phyloP scores from a whole-genome alignment of 2,329 filamentous ascomycete genomes.

The Trichoderma asperellum region DNA sequence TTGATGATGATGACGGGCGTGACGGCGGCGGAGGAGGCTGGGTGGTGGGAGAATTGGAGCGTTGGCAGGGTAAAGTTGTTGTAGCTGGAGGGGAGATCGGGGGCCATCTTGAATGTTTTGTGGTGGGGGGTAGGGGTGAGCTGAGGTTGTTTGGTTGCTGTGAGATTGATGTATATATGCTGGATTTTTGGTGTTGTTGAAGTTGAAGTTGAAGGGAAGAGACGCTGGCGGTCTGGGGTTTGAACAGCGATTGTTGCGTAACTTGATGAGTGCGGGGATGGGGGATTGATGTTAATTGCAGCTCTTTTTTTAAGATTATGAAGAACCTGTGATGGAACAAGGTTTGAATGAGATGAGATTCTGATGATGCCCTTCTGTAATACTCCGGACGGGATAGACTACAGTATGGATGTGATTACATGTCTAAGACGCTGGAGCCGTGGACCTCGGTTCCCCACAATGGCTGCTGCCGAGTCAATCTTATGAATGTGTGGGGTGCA shows the following conservation, averaged over 20 bases:
- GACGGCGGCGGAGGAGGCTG: slow-evolving; percentile 53
- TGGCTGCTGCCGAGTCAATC: not conserved
- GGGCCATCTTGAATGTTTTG: slow-evolving; percentile 31
- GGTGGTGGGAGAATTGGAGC: slow-evolving; percentile 55
- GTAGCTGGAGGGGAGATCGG: slow-evolving; percentile 45
- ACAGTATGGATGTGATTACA: not conserved
- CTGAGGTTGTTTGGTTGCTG: no score
- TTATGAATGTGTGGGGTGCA: not conserved
- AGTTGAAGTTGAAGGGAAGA: not conserved
- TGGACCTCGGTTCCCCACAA: slow-evolving; percentile 20
- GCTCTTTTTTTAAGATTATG: not conserved
- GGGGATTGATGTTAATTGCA: not conserved
- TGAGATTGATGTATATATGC: not conserved
- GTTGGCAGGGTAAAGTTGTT: slow-evolving; percentile 47
- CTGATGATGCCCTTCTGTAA: not conserved
- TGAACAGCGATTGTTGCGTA: not conserved
- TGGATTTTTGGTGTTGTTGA: not conserved
- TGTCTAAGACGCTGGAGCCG: not conserved
- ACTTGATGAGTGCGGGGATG: not conserved
- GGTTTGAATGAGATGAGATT: not conserved
- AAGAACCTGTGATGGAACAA: not conserved
- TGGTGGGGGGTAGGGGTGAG: not conserved
- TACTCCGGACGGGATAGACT: not conserved
- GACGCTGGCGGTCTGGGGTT: not conserved
- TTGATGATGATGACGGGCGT: slow-evolving; percentile 67